These are phyloP conservation scores for Giardia duodenalis DNA, from an alignment of 208 protist species.

Conservation along the genomic window DNA sequence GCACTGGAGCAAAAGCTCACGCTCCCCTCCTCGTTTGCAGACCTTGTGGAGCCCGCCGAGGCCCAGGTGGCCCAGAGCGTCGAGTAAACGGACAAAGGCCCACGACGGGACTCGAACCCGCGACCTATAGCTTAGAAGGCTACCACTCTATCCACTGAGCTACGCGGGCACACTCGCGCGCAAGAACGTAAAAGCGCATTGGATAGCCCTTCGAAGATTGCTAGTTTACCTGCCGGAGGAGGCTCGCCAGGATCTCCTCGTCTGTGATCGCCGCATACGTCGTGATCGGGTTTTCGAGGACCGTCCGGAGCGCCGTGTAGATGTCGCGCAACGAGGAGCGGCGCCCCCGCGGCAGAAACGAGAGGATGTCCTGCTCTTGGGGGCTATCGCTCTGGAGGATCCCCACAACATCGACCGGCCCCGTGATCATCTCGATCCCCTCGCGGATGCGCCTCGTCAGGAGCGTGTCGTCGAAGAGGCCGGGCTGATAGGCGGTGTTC, in stretches of 20 bases:
- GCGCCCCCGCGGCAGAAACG: neutral
- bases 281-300: neutral
- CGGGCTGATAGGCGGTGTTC: neutral
- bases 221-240: too few species aligned
- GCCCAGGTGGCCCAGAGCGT: neutral
- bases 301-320: neutral
- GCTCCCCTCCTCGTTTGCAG: neutral
- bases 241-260: neutral
- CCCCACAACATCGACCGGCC: neutral
- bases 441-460: neutral
- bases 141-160: slow-evolving; percentile 1
- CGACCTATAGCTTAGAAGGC: neutral
- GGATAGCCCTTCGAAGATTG: too few species aligned
- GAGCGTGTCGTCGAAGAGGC: neutral
- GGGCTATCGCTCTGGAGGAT: neutral
- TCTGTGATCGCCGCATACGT: neutral
- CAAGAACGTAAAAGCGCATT: too few species aligned
- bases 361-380: neutral
- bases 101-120: neutral
- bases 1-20: neutral
- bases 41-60: neutral
- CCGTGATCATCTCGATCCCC: neutral
- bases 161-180: neutral
- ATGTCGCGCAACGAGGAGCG: neutral
- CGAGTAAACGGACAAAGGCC: neutral